Evolutionary conservation across 176 grass and related monocot genomes (phyloP).

Genomic region (Bothriochloa decipiens): DNA sequence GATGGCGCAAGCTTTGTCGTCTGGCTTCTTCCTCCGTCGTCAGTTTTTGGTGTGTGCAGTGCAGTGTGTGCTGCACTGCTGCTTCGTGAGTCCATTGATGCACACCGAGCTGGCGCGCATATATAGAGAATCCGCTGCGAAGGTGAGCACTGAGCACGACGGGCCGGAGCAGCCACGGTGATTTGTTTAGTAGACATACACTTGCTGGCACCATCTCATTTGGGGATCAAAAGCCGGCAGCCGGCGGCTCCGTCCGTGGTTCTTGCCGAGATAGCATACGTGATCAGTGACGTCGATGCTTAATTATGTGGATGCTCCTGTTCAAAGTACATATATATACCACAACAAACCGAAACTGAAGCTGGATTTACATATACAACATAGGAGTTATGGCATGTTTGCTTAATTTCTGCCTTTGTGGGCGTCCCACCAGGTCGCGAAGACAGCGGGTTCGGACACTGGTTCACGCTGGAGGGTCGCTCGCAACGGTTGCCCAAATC

Average conservation of each 20-base stretch:
- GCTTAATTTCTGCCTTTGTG: too few relatives aligned
- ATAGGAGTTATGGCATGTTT: too few relatives aligned
- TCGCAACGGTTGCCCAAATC: too few relatives aligned
- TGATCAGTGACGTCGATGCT: background rate
- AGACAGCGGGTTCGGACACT: too few relatives aligned
- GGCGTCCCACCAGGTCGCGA: too few relatives aligned
- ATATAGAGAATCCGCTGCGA: background rate
- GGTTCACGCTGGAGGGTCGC: too few relatives aligned
- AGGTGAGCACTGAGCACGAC: background rate
- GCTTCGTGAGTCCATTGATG: background rate
- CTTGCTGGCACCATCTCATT: background rate
- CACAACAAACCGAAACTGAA: too few relatives aligned
- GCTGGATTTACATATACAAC: too few relatives aligned
- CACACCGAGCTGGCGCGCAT: too few relatives aligned
- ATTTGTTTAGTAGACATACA: background rate
- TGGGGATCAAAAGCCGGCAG: background rate
- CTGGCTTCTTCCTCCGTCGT: background rate
- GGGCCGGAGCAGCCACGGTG: background rate
- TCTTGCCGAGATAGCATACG: background rate
- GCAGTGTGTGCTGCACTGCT: background rate
- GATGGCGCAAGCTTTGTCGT: background rate
- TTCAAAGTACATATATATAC: too few relatives aligned
- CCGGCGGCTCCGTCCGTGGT: background rate
- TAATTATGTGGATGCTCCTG: background rate
- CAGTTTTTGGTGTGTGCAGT: too few relatives aligned